These are phyloP conservation scores for Candida ovalis DNA, from an alignment of 805 yeast genomes.

Conservation along the genomic window DNA sequence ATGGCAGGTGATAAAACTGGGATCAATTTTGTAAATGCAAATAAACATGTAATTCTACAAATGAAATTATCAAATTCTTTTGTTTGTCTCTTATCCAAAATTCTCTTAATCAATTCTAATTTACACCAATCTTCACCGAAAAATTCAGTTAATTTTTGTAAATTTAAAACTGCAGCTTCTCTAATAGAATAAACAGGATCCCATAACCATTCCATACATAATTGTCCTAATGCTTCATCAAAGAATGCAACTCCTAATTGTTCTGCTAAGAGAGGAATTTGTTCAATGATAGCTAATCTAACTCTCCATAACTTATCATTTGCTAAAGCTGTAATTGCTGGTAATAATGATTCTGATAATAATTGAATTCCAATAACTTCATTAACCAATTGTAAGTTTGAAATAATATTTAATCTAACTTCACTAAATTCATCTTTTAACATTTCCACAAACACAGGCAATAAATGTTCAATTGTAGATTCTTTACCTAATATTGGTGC, in stretches of 20 bases:
- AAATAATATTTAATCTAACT: slow-evolving; percentile 89
- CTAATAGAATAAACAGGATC: slow-evolving; percentile 95
- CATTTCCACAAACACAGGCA: slow-evolving; percentile 91
- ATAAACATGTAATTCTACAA: slow-evolving; percentile 85
- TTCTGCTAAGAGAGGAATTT: slow-evolving; percentile 89
- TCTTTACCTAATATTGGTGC: slow-evolving; percentile 86
- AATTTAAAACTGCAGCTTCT: slow-evolving; percentile 88
- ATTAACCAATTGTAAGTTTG: slow-evolving; percentile 86
- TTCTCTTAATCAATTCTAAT: slow-evolving; percentile 71
- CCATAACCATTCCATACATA: slow-evolving; percentile 98
- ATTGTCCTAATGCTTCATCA: slow-evolving; percentile 83
- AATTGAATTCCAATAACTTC: slow-evolving; percentile 91
- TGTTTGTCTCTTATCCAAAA: slow-evolving; percentile 44
- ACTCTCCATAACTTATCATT: slow-evolving; percentile 98
- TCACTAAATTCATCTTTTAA: slow-evolving; percentile 96
- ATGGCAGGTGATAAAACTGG: slow-evolving; percentile 62
- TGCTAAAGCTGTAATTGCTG: slow-evolving; percentile 94
- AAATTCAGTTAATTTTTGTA: slow-evolving; percentile 73
- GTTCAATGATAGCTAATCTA: slow-evolving; percentile 92
- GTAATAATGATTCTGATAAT: slow-evolving; percentile 81
- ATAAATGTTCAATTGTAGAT: slow-evolving; percentile 70
- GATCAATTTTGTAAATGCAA: slow-evolving; percentile 79
- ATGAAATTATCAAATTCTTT: slow-evolving; percentile 62
- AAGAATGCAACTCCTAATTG: slow-evolving; percentile 92
- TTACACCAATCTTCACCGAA: slow-evolving; percentile 96